phyloP scores from a whole-genome alignment of 257 asterid genomes.

The Solanum phureja region DNA sequence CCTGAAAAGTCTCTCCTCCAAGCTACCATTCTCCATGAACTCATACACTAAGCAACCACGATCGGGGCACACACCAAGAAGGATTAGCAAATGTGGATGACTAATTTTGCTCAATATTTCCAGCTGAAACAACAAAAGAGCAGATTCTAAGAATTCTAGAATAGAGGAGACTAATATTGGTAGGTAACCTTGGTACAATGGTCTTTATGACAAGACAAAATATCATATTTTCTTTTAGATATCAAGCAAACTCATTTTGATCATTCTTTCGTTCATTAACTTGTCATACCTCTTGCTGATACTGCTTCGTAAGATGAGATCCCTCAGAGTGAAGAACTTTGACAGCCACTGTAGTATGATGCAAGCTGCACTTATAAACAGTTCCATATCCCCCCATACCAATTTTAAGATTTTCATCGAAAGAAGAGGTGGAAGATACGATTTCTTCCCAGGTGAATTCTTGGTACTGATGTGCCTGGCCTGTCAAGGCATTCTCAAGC shows the following conservation, averaged over 20 bases:
- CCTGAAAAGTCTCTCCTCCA: slow-evolving; percentile 53
- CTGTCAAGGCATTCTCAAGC: slow-evolving; percentile 54
- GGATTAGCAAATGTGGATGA: slow-evolving; percentile 84
- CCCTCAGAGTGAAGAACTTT: slow-evolving; percentile 66
- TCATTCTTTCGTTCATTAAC: neutral
- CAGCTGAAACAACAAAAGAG: slow-evolving; percentile 33
- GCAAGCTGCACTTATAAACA: slow-evolving; percentile 75
- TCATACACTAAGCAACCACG: slow-evolving; percentile 74
- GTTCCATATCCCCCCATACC: slow-evolving; percentile 89
- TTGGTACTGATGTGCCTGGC: slow-evolving; percentile 40
- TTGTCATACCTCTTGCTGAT: slow-evolving; percentile 74
- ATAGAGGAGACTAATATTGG: neutral
- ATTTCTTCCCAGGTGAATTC: slow-evolving; percentile 85
- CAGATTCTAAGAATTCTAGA: neutral
- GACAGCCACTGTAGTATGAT: slow-evolving; percentile 77
- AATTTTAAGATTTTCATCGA: slow-evolving; percentile 55
- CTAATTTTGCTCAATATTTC: slow-evolving; percentile 68
- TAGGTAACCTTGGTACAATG: neutral
- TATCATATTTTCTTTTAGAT: neutral
- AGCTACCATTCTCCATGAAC: slow-evolving; percentile 85
- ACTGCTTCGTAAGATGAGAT: slow-evolving; percentile 45
- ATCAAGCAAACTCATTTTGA: neutral
- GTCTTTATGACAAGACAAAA: neutral
- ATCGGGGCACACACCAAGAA: slow-evolving; percentile 78
- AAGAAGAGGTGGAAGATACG: slow-evolving; percentile 51